Evolutionary conservation across 345 rosid species (phyloP), one percentile per base, ranked within the genome.

Genomic region (Rhizophora mangle): DNA sequence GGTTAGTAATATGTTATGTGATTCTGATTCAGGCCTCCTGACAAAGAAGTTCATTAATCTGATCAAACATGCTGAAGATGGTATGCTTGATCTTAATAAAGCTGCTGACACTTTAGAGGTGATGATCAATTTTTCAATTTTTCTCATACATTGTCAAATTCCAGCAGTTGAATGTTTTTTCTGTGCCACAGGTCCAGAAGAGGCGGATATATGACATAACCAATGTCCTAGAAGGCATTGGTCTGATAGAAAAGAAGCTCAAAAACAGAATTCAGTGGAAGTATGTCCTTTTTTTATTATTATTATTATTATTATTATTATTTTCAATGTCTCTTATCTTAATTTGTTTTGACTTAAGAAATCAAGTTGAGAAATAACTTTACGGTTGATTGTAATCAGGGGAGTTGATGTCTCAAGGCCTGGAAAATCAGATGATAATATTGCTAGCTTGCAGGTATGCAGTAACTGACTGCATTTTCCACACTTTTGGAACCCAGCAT

Each of bases 181-280:
- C 63, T 57, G 29, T 65, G 49, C 49, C 43, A 26, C 79, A 95
- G 99, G 99, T 95, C 73, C 98, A 95, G 90, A 95, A 95, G 80
- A 86, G 99, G 78, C 85, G 99, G 73, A 90, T 95, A 80, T 95
- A 95, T 72, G 99, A 95, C 78, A 92, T 95, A 72, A 95, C 98
- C 77, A 95, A 92, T 85, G 99, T 95, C 53, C 84, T 95, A 60
- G 99, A 92, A 89, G 99, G 99, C 68, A 90, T 92, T 86, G 98
- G 98, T 80, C 91, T 92, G 47, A 92, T 92, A 72, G 98, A 95
- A 84, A 92, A 95, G 90, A 92, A 90, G 75, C 89, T 90, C 73
- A 95, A 95, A 83, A 95, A 95, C 77, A 89, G 89, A 79, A 90
- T 95, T 81, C 97, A 92, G 79, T 95, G 98, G 98, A 95, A 92